Evolutionary conservation across 179 eudicot genomes (phyloP), one percentile per base, ranked within the genome.

Genomic region (Spergularia azorica): DNA sequence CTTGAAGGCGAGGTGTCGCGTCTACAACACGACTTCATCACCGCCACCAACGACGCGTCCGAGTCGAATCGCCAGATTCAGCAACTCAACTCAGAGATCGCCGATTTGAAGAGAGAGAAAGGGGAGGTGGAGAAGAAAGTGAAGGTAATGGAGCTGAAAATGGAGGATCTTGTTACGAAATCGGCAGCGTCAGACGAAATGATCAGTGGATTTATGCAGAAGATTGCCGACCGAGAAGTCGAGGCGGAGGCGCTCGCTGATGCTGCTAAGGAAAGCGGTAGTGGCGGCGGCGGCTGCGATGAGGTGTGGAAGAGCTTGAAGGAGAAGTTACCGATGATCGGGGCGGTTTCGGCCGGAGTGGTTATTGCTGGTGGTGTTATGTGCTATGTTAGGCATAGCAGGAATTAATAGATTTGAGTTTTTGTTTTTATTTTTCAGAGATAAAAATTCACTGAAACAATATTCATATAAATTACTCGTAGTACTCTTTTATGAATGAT

Each of bases 281-380:
- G 0, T 3, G 17, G 13, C 9, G 59, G 2, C 6, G 61, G 10
- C 11, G n/a, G 46, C n/a, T n/a, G n/a, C 12, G 73, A 18, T 14
- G 61, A 54, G 1, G 15, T 6, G 2, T 70, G 43, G 61, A 70
- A 52, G 11, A 43, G 60, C 15, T 52, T 70, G 60, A 70, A 70
- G 61, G 73, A 52, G 73, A 70, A 70, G 18, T 26, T 70, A 20
- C 73, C 73, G 11, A 43, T 70, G 17, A 52, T 70, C 41, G 73
- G 60, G 41, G 73, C 21, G 61, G 48, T 15, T 0, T 10, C 73
- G 12, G 61, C 17, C 2, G 73, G 46, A 54, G 20, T 26, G n/a
- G 39, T 70, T 21, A 14, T 70, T 16, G 62, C 38, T 51, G 73
- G 61, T 12, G 73, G 73, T 54, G 48, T 70, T 15, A 70, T 70